Conservation (phyloP, 1,284 basidiomycete species). For the Xerocomus amazonicus region DNA sequence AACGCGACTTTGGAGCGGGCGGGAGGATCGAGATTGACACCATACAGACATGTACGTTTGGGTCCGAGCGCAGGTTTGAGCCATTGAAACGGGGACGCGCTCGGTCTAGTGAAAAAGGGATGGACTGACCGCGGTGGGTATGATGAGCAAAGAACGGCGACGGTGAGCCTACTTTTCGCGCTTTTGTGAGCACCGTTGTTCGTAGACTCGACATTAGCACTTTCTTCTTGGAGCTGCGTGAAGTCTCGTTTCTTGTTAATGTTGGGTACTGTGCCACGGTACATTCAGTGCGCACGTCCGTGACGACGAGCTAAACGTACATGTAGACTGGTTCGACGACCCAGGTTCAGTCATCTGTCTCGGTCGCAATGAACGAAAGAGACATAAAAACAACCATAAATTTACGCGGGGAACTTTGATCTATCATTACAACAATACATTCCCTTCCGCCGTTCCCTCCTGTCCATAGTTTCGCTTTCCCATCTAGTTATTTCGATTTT, state of each 20-base stretch:
- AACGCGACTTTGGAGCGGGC: conserved; percentile 61
- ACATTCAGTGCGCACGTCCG: not conserved
- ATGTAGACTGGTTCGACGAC: conserved; percentile 5
- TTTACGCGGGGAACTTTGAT: conserved; percentile 7
- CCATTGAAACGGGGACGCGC: conserved; percentile 49
- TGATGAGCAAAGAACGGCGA: not conserved
- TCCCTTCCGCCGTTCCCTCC: not conserved
- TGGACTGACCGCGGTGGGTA: conserved; percentile 30
- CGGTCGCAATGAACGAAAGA: no score
- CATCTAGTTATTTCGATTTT: conserved; percentile 18
- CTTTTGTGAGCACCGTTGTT: conserved; percentile 17
- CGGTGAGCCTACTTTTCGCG: conserved; percentile 26
- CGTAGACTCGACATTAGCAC: conserved; percentile 20
- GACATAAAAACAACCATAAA: conserved; percentile 21
- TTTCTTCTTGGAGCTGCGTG: conserved; percentile 16
- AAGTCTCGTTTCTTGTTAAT: conserved; percentile 19
- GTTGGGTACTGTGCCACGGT: conserved; percentile 7
- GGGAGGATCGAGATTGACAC: conserved; percentile 49
- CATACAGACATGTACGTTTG: conserved; percentile 60
- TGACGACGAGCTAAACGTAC: conserved; percentile 12
- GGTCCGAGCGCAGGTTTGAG: conserved; percentile 50
- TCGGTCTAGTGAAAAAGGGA: conserved; percentile 37
- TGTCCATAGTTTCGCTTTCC: conserved; percentile 10
- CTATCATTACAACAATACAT: conserved; percentile 9
- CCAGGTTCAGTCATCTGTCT: conserved; percentile 18